Percentiles rank a stretch among this genome's conserved stretches.
These are phyloP conservation scores for Fusarium pseudonygamai DNA, from an alignment of 2,329 filamentous ascomycete species.

Conservation along the genomic window DNA sequence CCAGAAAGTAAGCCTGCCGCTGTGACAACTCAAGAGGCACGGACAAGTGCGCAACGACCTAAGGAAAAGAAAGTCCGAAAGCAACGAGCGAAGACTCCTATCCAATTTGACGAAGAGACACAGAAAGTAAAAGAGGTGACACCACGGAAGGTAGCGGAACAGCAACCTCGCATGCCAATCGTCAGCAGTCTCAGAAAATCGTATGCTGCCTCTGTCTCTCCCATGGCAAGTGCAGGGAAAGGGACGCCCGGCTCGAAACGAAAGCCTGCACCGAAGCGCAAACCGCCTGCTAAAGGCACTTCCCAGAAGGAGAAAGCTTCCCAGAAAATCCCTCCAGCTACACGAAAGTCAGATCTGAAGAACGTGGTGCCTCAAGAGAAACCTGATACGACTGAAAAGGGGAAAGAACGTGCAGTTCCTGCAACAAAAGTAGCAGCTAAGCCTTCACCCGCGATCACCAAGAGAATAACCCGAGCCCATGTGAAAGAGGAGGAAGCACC, in stretches of 20 bases:
- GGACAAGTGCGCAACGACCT: background rate
- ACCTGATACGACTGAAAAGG: background rate
- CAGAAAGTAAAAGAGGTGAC: slow-evolving; percentile 37
- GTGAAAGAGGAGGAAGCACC: background rate
- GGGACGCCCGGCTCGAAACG: slow-evolving; percentile 1
- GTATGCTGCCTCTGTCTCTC: slow-evolving; percentile 25
- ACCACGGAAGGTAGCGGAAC: background rate
- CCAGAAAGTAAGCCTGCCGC: background rate
- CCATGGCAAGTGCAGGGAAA: slow-evolving; percentile 11
- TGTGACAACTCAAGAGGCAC: background rate
- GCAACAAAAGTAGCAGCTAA: background rate
- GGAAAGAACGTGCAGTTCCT: background rate
- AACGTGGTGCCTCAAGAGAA: background rate
- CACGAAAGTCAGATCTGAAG: background rate
- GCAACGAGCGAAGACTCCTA: slow-evolving; percentile 48
- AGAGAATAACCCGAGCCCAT: background rate
- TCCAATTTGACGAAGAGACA: slow-evolving; percentile 47
- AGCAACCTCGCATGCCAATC: slow-evolving; percentile 9
- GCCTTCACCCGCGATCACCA: background rate
- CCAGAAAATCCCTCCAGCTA: background rate
- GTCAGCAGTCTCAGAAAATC: slow-evolving; percentile 29
- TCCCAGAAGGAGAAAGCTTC: background rate
- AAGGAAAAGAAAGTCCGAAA: slow-evolving; percentile 41
- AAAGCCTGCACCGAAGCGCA: background rate
- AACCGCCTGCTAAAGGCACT: background rate